phyloP scores from a whole-genome alignment of 176 grass and related monocot species.

The Carex myosuroides region DNA sequence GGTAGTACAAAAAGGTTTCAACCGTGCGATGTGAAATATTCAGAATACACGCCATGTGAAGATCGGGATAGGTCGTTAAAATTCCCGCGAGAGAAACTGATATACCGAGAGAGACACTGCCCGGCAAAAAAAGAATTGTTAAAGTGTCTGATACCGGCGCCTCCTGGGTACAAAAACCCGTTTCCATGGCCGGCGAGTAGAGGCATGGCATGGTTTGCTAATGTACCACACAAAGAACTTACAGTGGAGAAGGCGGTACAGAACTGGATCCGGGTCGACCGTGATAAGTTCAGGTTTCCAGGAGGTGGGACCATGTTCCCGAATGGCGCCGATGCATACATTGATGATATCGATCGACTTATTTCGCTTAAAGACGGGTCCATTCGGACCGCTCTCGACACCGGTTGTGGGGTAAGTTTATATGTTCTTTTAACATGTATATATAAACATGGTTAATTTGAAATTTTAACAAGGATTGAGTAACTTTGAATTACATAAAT shows the following conservation, averaged over 20 bases:
- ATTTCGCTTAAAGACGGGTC: constrained; percentile 22
- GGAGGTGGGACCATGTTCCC: constrained; percentile 43
- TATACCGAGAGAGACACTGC: constrained; percentile 44
- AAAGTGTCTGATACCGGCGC: constrained; percentile 30
- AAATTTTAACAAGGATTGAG: neutral
- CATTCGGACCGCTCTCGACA: constrained; percentile 30
- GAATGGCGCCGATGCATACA: constrained; percentile 42
- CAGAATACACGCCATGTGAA: constrained; percentile 48
- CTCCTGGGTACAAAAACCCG: neutral
- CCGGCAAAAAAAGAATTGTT: constrained; percentile 31
- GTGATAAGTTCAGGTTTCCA: constrained; percentile 28
- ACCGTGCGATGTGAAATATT: constrained; percentile 32
- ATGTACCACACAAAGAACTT: constrained; percentile 40
- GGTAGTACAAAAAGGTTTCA: constrained; percentile 5
- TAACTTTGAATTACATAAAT: neutral
- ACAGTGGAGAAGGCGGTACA: constrained; percentile 37
- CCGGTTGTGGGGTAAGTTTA: constrained; percentile 37
- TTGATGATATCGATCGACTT: constrained; percentile 23
- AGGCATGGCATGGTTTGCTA: constrained; percentile 34
- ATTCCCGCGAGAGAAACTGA: constrained; percentile 32
- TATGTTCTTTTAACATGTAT: neutral
- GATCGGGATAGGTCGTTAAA: constrained; percentile 32
- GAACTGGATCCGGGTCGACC: constrained; percentile 22
- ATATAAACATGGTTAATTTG: neutral
- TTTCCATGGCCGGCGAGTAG: constrained; percentile 46